These are phyloP conservation scores for Teratosphaeria gauchensis DNA, from an alignment of 2,329 filamentous ascomycete genomes.

Conservation along the genomic window DNA sequence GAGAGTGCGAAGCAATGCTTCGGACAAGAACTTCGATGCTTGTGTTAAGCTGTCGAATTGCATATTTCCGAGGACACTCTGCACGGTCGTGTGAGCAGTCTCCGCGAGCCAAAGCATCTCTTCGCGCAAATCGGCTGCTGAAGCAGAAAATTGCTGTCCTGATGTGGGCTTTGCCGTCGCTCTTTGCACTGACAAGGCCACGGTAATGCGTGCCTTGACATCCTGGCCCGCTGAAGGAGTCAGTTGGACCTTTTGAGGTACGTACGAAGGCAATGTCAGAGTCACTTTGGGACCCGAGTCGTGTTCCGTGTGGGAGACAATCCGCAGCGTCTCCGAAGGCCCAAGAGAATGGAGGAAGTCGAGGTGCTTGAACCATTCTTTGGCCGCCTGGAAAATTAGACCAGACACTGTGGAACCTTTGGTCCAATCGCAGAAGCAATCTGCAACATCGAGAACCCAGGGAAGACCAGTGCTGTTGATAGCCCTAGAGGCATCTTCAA, in stretches of 20 bases:
- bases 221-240: neutral
- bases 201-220: neutral
- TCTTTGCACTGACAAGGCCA: neutral
- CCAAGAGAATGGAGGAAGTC: neutral
- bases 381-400: neutral
- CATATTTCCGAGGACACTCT: neutral
- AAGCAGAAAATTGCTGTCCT: neutral
- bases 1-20: slow-evolving; percentile 1
- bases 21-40: neutral
- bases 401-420: neutral
- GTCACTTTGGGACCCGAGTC: neutral
- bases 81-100: neutral
- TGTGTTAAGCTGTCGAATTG: neutral
- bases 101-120: neutral
- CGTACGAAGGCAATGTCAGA: neutral
- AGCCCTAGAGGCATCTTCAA: neutral
- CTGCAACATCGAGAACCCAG: neutral
- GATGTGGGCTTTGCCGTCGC: neutral
- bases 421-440: neutral
- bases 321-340: neutral
- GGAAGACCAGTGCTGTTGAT: neutral
- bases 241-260: neutral
- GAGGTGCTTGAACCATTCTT: neutral
- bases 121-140: neutral
- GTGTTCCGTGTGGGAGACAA: neutral